These are phyloP conservation scores for Cicer bijugum DNA, from an alignment of 306 rosid genomes.

Conservation along the genomic window DNA sequence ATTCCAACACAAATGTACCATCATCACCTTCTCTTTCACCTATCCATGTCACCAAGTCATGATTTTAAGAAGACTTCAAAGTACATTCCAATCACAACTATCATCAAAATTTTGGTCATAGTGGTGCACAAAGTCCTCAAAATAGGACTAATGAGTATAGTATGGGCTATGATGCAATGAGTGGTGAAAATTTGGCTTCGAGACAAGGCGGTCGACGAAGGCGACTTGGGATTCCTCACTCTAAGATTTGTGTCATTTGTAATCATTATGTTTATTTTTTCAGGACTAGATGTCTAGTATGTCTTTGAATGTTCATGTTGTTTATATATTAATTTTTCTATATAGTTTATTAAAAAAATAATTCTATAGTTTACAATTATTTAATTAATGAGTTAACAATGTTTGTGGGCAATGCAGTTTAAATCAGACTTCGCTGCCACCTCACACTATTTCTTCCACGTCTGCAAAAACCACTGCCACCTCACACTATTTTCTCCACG, in stretches of 20 bases:
- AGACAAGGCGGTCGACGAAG: slow-evolving; percentile 48
- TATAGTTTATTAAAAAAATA: too few species aligned
- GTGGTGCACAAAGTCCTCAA: slow-evolving; percentile 33
- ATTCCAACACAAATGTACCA: slow-evolving; percentile 6
- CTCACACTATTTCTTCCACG: too few species aligned
- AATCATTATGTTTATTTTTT: slow-evolving; percentile 61
- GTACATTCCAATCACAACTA: slow-evolving; percentile 35
- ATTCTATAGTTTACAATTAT: background rate
- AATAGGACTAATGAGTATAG: slow-evolving; percentile 27
- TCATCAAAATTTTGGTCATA: background rate
- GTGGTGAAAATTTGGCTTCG: slow-evolving; percentile 53
- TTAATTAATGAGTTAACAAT: background rate
- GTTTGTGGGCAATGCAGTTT: slow-evolving; percentile 52
- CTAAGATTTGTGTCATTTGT: slow-evolving; percentile 77
- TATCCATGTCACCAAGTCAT: slow-evolving; percentile 60
- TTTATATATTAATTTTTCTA: too few species aligned
- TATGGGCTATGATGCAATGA: slow-evolving; percentile 49
- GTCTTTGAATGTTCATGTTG: slow-evolving; percentile 12
- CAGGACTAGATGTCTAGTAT: slow-evolving; percentile 82
- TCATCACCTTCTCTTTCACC: slow-evolving; percentile 38
- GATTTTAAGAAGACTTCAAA: slow-evolving; percentile 65
- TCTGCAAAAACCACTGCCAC: too few species aligned
- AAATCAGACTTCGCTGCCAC: too few species aligned
- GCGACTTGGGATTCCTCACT: slow-evolving; percentile 83
- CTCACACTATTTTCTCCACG: too few species aligned